These are phyloP conservation scores for Dendrothele bispora DNA, from an alignment of 768 basidiomycete species.

Conservation along the genomic window DNA sequence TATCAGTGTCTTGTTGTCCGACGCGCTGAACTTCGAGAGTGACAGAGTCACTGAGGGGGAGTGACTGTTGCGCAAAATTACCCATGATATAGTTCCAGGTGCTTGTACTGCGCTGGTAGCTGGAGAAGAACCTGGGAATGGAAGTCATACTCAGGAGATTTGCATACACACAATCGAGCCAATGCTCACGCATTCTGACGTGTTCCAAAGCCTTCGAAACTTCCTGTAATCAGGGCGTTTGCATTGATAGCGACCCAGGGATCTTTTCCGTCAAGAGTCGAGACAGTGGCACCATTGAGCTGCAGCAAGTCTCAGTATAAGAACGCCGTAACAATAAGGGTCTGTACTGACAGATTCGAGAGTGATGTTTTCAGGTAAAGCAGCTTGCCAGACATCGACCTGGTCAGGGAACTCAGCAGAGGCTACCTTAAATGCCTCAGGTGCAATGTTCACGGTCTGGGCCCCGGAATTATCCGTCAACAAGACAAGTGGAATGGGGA, in stretches of 20 bases:
- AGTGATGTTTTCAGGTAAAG: conserved; percentile 13
- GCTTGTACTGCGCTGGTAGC: conserved; percentile 12
- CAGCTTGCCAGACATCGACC: conserved; percentile 31
- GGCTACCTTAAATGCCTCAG: conserved; percentile 27
- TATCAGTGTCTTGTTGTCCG: conserved; percentile 22
- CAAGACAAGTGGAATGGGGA: conserved; percentile 32
- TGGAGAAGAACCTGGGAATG: conserved; percentile 9
- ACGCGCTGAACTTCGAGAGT: conserved; percentile 28
- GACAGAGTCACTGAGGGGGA: conserved; percentile 32
- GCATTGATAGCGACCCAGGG: conserved; percentile 32
- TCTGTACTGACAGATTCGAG: conserved; percentile 37
- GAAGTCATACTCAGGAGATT: not conserved
- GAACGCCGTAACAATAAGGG: not conserved
- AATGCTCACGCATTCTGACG: conserved; percentile 34
- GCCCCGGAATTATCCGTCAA: conserved; percentile 25
- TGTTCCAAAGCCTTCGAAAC: conserved; percentile 32
- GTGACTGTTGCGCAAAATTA: conserved; percentile 34
- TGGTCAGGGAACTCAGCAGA: conserved; percentile 31
- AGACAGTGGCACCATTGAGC: conserved; percentile 35
- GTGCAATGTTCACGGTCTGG: conserved; percentile 35
- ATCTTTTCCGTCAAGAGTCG: conserved; percentile 31
- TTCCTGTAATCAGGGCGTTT: conserved; percentile 32
- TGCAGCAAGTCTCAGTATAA: conserved; percentile 5
- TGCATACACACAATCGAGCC: conserved; percentile 27
- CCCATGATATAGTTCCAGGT: conserved; percentile 15